These are phyloP conservation scores for Blastocystis sp. DNA, from an alignment of 352 stramenopile genomes.

Conservation along the genomic window DNA sequence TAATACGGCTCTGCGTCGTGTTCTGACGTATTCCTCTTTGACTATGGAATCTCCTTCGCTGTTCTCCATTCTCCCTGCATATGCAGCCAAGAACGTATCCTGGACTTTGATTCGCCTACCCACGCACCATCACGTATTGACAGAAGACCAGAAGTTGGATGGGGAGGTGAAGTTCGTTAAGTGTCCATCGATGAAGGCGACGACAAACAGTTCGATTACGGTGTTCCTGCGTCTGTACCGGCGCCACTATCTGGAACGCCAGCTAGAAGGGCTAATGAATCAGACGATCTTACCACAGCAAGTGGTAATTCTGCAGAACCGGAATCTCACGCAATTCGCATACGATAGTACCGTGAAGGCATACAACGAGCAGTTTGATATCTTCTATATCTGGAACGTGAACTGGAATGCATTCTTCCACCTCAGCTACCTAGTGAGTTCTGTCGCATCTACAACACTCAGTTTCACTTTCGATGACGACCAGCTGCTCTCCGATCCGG, in stretches of 20 bases:
- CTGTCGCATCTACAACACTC: not conserved
- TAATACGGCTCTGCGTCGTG: constrained; percentile 17
- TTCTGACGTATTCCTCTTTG: constrained; percentile 7
- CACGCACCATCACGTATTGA: not conserved
- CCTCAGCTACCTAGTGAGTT: not conserved
- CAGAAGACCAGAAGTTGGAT: not conserved
- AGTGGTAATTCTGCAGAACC: constrained; percentile 30
- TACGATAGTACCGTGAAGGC: not conserved
- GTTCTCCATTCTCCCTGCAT: not conserved
- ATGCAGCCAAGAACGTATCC: not conserved
- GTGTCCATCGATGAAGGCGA: not conserved
- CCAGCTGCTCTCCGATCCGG: not conserved
- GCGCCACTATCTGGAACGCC: constrained; percentile 7
- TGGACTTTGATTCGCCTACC: constrained; percentile 27
- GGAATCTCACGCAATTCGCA: constrained; percentile 17
- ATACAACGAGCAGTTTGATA: not conserved
- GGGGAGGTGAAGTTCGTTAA: not conserved
- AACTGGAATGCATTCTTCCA: constrained; percentile 64
- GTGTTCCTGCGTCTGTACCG: constrained; percentile 34
- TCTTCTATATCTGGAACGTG: constrained; percentile 34
- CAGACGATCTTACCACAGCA: constrained; percentile 18
- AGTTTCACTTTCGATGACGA: constrained; percentile 50
- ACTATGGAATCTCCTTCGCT: not conserved
- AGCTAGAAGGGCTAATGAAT: not conserved
- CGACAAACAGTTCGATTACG: constrained; percentile 12